These are phyloP conservation scores for Melocanna baccifera DNA, from an alignment of 176 grass and related monocot genomes.

Conservation along the genomic window DNA sequence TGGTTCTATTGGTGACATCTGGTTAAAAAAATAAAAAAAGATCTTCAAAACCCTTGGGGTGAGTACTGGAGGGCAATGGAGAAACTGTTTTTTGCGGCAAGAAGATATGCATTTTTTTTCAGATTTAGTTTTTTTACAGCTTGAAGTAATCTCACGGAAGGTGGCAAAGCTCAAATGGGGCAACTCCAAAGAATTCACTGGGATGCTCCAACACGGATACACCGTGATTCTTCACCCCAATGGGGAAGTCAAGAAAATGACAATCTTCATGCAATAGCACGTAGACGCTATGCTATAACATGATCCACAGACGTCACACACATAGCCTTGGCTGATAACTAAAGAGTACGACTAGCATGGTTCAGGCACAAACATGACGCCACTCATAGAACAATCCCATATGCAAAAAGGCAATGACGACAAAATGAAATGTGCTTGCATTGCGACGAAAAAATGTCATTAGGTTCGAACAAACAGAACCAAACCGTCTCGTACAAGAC, in stretches of 20 bases:
- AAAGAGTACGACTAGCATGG: no score
- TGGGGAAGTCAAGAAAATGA: not conserved
- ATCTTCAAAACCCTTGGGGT: no score
- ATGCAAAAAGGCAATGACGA: not conserved
- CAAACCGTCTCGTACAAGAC: not conserved
- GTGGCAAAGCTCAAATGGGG: not conserved
- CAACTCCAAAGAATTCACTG: not conserved
- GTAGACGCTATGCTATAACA: not conserved
- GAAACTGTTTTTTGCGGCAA: not conserved
- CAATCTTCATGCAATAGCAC: not conserved
- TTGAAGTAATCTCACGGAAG: not conserved
- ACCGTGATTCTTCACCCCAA: slow-evolving; percentile 2
- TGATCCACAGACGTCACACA: not conserved
- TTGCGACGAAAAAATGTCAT: not conserved
- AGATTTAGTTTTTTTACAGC: not conserved
- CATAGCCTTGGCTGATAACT: not conserved
- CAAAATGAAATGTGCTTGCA: not conserved
- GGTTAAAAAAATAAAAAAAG: no score
- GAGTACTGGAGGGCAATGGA: not conserved
- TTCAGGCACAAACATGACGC: no score
- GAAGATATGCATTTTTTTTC: not conserved
- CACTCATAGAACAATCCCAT: no score
- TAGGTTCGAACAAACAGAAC: not conserved
- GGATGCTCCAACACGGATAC: not conserved
- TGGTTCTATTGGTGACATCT: no score